A percentile compares a stretch with the other conserved stretches of the same genome.
These are phyloP conservation scores for Zygoascus flipseniorum DNA, from an alignment of 805 yeast genomes.

Conservation along the genomic window DNA sequence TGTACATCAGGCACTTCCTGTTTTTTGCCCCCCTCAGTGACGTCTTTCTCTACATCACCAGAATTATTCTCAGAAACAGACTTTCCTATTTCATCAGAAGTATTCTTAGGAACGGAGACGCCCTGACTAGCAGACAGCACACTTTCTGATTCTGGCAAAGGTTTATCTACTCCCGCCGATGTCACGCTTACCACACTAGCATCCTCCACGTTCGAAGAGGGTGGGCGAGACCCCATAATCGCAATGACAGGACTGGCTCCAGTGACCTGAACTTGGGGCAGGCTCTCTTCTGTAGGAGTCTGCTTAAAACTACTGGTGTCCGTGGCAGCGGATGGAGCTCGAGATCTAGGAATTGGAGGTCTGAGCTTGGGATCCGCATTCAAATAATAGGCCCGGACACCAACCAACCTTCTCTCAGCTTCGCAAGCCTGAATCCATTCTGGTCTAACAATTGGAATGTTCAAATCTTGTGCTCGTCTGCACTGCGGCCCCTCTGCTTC, in stretches of 20 bases:
- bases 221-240: not conserved
- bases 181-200: not conserved
- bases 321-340: constrained; percentile 11
- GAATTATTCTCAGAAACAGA: not conserved
- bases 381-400: constrained; percentile 67
- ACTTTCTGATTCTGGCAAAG: not conserved
- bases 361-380: constrained; percentile 28
- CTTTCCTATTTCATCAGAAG: not conserved
- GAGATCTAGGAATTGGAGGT: constrained; percentile 15
- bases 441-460: constrained; percentile 90
- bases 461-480: constrained; percentile 70
- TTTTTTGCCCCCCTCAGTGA: not conserved
- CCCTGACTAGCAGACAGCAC: not conserved
- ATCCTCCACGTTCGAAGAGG: not conserved
- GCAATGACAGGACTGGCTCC: not conserved
- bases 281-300: not conserved
- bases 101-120: not conserved
- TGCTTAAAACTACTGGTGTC: not conserved
- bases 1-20: too few relatives aligned
- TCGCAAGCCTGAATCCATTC: constrained; percentile 97
- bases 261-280: not conserved
- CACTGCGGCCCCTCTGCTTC: constrained; percentile 63
- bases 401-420: constrained; percentile 77
- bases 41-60: not conserved
- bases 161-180: not conserved